A percentile compares a stretch with the other conserved stretches of the same genome.
Evolutionary conservation across 768 basidiomycete species (phyloP).

Genomic region (Tremella mesenterica): DNA sequence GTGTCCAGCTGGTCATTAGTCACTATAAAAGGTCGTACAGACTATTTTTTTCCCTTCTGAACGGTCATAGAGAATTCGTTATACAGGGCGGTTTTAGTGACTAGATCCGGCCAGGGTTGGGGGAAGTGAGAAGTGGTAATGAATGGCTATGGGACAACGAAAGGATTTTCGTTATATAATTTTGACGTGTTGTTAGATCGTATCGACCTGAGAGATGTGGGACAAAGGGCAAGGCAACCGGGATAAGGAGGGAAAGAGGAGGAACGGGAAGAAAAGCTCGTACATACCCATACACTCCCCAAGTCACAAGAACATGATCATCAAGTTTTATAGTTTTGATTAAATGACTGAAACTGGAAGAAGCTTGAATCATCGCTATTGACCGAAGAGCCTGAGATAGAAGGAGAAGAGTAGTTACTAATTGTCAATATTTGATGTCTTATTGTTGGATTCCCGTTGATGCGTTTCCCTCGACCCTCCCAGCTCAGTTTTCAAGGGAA

Average conservation of each 20-base stretch:
- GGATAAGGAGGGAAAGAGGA: too few species aligned
- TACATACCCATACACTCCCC: constrained; percentile 81
- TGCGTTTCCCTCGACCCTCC: too few species aligned
- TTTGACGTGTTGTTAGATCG: too few species aligned
- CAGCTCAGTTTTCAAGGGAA: neutral
- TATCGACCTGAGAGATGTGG: too few species aligned
- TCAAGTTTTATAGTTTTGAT: constrained; percentile 67
- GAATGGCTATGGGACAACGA: too few species aligned
- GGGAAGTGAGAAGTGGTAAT: too few species aligned
- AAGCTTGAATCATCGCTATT: constrained; percentile 91
- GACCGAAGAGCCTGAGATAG: constrained; percentile 73
- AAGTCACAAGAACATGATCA: constrained; percentile 70
- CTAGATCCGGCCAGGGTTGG: neutral
- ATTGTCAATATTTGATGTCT: neutral
- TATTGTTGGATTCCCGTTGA: too few species aligned
- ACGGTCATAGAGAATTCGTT: too few species aligned
- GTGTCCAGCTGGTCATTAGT: constrained; percentile 55
- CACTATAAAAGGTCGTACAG: neutral
- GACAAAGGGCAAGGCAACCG: too few species aligned
- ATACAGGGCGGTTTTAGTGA: too few species aligned
- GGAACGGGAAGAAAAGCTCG: too few species aligned
- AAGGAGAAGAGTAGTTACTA: constrained; percentile 48
- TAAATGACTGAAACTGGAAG: constrained; percentile 83
- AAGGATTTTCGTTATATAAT: too few species aligned
- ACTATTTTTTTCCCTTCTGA: neutral